Evolutionary conservation across 2,329 filamentous ascomycete species (phyloP), one percentile per base, ranked within the genome.

Genomic region (Trematosphaeria pertusa): DNA sequence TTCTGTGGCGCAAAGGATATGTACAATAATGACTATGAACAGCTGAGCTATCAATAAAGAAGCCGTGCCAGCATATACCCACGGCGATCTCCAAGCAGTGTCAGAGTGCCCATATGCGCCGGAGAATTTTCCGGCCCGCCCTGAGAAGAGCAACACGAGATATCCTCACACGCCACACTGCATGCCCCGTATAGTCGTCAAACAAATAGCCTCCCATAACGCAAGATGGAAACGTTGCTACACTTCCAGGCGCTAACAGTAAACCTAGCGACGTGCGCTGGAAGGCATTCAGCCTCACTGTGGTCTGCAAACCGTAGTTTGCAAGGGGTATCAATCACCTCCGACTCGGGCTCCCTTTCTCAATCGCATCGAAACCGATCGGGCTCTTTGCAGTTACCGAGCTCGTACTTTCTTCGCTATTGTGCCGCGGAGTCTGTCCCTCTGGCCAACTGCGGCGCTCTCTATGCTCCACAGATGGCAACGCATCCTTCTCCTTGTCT

Each of bases 391-490:
- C 24, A 12, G 8, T 12, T 12, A 43, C 42, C 12, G 37, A 34
- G 14, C 24, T 37, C 26, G 35, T 37, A 17, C 37, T 17, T n/a
- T 37, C 31, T n/a, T 37, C 38, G 8, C 42, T 37, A 20, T 42
- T 37, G 17, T 26, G 45, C 11, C 39, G 26, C 21, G 5, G 33
- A 14, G 9, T 35, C 18, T 5, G 17, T 4, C 52, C 62, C 26
- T 69, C 65, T 3, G 67, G 58, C 62, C 62, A 69, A 48, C 62
- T 67, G 3, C 59, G 32, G 21, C 62, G 48, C 39, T 70, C 68
- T 34, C 67, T 50, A 37, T 70, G 66, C 45, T 70, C 67, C 2
- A 65, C 43, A 5, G 49, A 53, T 6, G 67, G 67, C 35, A 68
- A 40, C 1, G 57, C 46, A 7, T 61, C 55, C 10, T 50, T 51